Conservation (phyloP, 805 yeast species). For the Candida arabinofermentans region DNA sequence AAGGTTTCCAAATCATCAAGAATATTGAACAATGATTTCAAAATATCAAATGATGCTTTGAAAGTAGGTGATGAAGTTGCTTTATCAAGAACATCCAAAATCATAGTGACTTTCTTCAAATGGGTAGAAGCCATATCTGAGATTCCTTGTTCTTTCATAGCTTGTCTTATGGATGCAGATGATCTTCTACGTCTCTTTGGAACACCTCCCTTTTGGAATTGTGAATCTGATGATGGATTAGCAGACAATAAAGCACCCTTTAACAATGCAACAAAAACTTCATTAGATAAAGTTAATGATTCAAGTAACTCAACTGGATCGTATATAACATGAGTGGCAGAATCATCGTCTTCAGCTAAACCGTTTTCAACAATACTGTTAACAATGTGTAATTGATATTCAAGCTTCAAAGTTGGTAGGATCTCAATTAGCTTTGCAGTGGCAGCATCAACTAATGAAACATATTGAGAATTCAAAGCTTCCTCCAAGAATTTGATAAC, state of each 20-base stretch:
- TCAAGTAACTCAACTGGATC: constrained; percentile 53
- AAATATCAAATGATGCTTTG: constrained; percentile 33
- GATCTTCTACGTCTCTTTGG: constrained; percentile 84
- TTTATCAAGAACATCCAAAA: constrained; percentile 75
- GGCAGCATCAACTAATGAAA: constrained; percentile 43
- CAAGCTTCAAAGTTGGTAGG: constrained; percentile 54
- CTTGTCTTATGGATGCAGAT: constrained; percentile 70
- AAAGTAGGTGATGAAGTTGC: constrained; percentile 19
- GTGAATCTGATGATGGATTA: constrained; percentile 29
- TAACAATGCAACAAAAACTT: constrained; percentile 55
- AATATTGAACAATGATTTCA: constrained; percentile 46
- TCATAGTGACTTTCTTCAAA: constrained; percentile 68
- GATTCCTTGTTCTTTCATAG: constrained; percentile 68
- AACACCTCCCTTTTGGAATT: constrained; percentile 30
- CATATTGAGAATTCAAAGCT: constrained; percentile 44
- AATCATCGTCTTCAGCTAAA: constrained; percentile 19
- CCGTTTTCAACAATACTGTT: constrained; percentile 56
- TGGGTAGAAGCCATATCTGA: constrained; percentile 74
- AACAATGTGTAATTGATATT: constrained; percentile 53
- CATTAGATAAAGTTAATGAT: constrained; percentile 49
- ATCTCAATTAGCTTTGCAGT: constrained; percentile 49
- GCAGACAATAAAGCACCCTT: constrained; percentile 37
- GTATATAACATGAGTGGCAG: constrained; percentile 40
- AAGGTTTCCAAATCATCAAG: constrained; percentile 76
- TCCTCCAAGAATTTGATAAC: constrained; percentile 60